Evolutionary conservation across 2,329 filamentous ascomycete species (phyloP), one percentile per base, ranked within the genome.

Genomic region (Colletotrichum godetiae): DNA sequence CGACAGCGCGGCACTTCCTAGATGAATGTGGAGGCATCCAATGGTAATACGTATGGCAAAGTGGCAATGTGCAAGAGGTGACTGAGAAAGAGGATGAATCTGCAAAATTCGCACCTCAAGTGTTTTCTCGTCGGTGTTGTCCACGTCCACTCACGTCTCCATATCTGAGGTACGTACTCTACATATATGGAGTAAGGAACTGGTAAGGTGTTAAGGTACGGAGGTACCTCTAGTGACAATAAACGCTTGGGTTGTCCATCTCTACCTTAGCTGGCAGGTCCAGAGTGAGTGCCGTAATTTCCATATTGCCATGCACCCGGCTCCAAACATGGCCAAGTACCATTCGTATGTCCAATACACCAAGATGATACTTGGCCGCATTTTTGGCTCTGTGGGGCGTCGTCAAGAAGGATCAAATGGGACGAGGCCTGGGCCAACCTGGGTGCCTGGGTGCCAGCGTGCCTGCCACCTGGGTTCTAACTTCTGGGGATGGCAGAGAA

Each of bases 401-500:
- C n/a, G 42, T 29, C 66, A 60, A 37, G 35, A 64, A 55, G 59
- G 59, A 55, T 63, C 65, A 56, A 68, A 64, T 69, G 70, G 56
- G 56, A 57, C 46, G 33, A 37, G 46, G 42, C 62, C 62, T 67
- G 56, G 62, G 15, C 62, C 62, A 56, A 24, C 68, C 61, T 61
- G 29, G 56, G 27, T 42, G 37, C 37, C 37, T 42, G 15, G 2
- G 27, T 29, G 27, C 27, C 27, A 4, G 27, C 27, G 27, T 29
- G 27, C 37, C 37, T 42, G 15, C 37, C 15, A 42, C 37, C 37
- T 42, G 15, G 24, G 24, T 29, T 49, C 35, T 56, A 37, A 42
- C 57, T 53, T 63, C 69, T 69, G 46, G 66, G 66, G 70, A 68
- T 35, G 64, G n/a, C 27, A 62, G 49, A 57, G 53, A 56, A 67